Evolutionary conservation across 768 basidiomycete species (phyloP).

Genomic region (Termitomyces sp.): DNA sequence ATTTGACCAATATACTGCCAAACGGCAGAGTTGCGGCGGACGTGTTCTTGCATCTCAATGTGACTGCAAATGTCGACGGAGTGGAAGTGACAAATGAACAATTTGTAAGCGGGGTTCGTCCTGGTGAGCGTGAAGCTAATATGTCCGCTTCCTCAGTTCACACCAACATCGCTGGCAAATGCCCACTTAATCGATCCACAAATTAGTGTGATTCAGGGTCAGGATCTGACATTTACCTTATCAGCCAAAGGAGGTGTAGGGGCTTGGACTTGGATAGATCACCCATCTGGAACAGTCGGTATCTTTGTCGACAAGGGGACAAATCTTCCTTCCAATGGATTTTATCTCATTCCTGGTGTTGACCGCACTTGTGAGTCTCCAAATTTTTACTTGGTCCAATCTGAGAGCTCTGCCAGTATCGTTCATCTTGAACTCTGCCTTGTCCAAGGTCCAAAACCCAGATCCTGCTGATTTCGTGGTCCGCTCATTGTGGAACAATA

Average conservation of each 20-base stretch:
- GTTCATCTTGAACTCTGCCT: slow-evolving; percentile 31
- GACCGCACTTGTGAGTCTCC: slow-evolving; percentile 42
- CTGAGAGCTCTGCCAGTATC: slow-evolving; percentile 36
- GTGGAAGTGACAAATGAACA: slow-evolving; percentile 44
- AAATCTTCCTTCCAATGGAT: slow-evolving; percentile 41
- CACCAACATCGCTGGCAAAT: slow-evolving; percentile 41
- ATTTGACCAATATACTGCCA: slow-evolving; percentile 42
- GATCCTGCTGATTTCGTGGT: slow-evolving; percentile 41
- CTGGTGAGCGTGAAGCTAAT: neutral
- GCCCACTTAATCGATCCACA: slow-evolving; percentile 46
- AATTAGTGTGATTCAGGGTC: slow-evolving; percentile 28
- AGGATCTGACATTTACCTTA: slow-evolving; percentile 42
- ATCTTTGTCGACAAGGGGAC: slow-evolving; percentile 42
- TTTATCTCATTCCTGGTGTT: slow-evolving; percentile 49
- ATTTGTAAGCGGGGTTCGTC: slow-evolving; percentile 31
- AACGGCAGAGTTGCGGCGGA: slow-evolving; percentile 31
- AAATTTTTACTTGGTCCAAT: neutral
- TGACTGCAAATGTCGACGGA: slow-evolving; percentile 38
- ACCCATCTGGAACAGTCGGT: slow-evolving; percentile 50
- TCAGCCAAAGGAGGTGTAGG: slow-evolving; percentile 52
- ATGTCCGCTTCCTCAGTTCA: slow-evolving; percentile 33
- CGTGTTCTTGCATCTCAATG: slow-evolving; percentile 47
- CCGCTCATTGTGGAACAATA: slow-evolving; percentile 52
- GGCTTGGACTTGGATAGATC: slow-evolving; percentile 57
- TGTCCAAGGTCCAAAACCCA: slow-evolving; percentile 35